Evolutionary conservation across 176 grass and related monocot genomes (phyloP).

Genomic region (Phragmites australis): DNA sequence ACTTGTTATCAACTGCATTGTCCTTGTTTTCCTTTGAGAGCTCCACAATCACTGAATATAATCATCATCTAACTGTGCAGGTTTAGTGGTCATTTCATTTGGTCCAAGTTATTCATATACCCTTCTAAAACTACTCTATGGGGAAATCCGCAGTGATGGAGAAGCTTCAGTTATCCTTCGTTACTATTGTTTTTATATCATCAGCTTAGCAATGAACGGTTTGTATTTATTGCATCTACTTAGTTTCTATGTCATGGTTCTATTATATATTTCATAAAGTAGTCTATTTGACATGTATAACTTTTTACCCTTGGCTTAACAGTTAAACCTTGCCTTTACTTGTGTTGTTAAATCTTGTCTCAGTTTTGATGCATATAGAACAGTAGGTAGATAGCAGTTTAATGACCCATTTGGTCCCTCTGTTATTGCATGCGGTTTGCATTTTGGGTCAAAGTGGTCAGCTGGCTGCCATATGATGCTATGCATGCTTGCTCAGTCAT

Average conservation of each 20-base stretch:
- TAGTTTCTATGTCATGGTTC: conserved; percentile 23
- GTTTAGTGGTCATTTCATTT: conserved; percentile 86
- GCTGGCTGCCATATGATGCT: neutral
- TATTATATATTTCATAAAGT: conserved; percentile 19
- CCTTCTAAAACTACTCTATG: conserved; percentile 80
- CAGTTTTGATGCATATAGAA: neutral
- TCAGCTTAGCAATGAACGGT: conserved; percentile 94
- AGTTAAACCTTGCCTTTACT: neutral
- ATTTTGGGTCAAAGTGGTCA: neutral
- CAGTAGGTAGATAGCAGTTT: neutral
- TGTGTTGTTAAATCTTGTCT: neutral
- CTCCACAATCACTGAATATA: neutral
- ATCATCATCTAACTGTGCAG: conserved; percentile 51
- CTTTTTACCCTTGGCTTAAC: neutral
- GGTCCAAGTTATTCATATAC: conserved; percentile 99
- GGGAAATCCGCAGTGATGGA: conserved; percentile 74
- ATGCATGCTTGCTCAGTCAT: neutral
- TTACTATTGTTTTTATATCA: conserved; percentile 95
- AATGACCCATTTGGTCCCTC: neutral
- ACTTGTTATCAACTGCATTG: neutral
- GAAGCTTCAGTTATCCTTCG: conserved; percentile 76
- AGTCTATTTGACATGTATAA: neutral
- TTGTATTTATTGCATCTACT: conserved; percentile 27
- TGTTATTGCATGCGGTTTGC: neutral
- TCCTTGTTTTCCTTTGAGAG: conserved; percentile 22